Base-by-base conservation (phyloP, 208 protist genomes). In the Sergeia podlipaevii region DNA sequence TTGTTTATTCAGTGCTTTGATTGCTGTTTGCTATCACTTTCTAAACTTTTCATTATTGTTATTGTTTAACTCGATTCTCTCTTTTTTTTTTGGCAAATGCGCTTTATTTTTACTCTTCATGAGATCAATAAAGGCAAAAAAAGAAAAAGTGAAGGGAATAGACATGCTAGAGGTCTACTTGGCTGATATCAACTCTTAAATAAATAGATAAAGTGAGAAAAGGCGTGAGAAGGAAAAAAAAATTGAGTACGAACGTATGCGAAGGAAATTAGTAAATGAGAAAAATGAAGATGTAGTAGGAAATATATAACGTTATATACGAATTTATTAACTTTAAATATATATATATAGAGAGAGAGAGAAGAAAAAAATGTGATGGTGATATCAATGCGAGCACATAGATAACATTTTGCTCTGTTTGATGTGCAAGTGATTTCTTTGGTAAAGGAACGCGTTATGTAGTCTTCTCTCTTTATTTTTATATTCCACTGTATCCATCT, bases 11-110 rank as follows among this genome's bases (percentile, higher is more conserved):
- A 8, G 34, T 52, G 4, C 28, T 52, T 11, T 38, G 20, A 21
- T 15, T 37, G 5, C 15, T 27, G 8, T 48, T 48, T 6, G 23
- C 39, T 26, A 8, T 21, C n/a, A 20, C 39, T 7, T 20, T 20
- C 23, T 20, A 7, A 45, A 8, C n/a, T 45, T 8, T 52, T 39
- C 21, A 50, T 6, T 34, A 3, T 53, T 61, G 13, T 61, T 43
- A 26, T 65, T 30, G 24, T 17, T 55, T 37, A 39, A 10, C 60
- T 27, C 50, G n/a, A 36, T 17, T 49, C 53, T 58, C 57, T 53
- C 26, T 62, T 24, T 46, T 43, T 66, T 54, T 56, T 32, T 38
- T 58, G 3, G 27, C 47, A 55, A 62, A 50, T 39, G 44, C 57
- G 28, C 57, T 57, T 58, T 48, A 60, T 42, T 60, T 42, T 36